Percentiles rank a stretch among this genome's conserved stretches.
These are phyloP conservation scores for California macrophylla DNA, from an alignment of 441 rosid genomes.

Conservation along the genomic window DNA sequence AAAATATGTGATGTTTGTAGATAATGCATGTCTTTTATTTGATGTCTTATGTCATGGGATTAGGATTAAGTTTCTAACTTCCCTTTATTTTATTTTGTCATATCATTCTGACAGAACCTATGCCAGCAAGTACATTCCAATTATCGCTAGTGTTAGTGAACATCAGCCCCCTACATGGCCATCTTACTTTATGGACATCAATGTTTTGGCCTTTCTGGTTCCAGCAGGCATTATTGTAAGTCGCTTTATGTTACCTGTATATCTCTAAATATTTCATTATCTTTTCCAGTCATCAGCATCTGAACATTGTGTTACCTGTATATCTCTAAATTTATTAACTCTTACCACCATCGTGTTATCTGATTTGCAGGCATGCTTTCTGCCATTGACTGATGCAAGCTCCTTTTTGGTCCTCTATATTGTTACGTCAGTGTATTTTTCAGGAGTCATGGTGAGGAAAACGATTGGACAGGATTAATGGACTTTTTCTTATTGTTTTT, in stretches of 20 bases:
- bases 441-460: conserved; percentile 92
- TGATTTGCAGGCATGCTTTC: conserved; percentile 79
- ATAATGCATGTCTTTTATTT: not conserved
- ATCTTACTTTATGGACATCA: conserved; percentile 98
- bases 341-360: conserved; percentile 18
- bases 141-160: conserved; percentile 98
- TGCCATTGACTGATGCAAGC: conserved; percentile 94
- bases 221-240: conserved; percentile 98
- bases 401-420: conserved; percentile 84
- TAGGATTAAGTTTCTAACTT: not conserved
- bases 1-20: not conserved
- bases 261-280: not conserved
- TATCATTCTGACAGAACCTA: conserved; percentile 57
- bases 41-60: not conserved
- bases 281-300: not conserved
- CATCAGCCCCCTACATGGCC: conserved; percentile 99
- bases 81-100: conserved; percentile 6
- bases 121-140: conserved; percentile 99
- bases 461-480: conserved; percentile 2
- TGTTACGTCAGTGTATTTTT: conserved; percentile 89
- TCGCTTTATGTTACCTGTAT: not conserved
- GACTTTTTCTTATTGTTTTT: not conserved
- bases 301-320: not conserved
- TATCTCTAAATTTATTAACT: not conserved
- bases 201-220: conserved; percentile 97